Percentiles rank a stretch among this genome's conserved stretches.
phyloP scores from a whole-genome alignment of 23 red algal species.

The Gracilaria gracilis region DNA sequence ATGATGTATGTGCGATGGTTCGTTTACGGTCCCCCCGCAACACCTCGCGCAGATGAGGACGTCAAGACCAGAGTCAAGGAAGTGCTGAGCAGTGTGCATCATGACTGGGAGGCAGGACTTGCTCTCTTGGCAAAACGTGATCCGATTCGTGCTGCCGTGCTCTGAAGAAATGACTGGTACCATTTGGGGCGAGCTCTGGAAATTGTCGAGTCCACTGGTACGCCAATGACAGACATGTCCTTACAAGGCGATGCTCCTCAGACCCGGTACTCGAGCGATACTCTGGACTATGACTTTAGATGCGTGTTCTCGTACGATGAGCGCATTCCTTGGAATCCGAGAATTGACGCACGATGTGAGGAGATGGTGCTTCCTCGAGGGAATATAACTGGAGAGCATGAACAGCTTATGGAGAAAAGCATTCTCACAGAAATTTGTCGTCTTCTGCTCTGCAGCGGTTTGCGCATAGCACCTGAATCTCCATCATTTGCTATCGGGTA shows the following conservation, averaged over 20 bases:
- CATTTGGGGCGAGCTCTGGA: slow-evolving; percentile 85
- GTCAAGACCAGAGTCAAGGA: slow-evolving; percentile 41
- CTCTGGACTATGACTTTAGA: slow-evolving; percentile 79
- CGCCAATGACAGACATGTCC: slow-evolving; percentile 77
- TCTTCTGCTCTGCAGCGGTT: slow-evolving; percentile 1
- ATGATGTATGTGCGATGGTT: slow-evolving; percentile 98
- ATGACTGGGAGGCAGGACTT: slow-evolving; percentile 78
- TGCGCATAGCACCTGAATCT: slow-evolving; percentile 25
- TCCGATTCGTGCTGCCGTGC: slow-evolving; percentile 67
- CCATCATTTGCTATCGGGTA: slow-evolving; percentile 91
- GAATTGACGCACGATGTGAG: slow-evolving; percentile 92
- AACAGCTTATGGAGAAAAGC: neutral
- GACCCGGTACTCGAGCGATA: neutral
- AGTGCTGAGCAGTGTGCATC: slow-evolving; percentile 35
- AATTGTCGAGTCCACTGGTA: slow-evolving; percentile 70
- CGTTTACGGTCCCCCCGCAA: slow-evolving; percentile 78
- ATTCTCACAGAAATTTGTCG: slow-evolving; percentile 66
- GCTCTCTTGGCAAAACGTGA: slow-evolving; percentile 61
- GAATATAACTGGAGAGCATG: neutral
- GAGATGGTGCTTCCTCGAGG: slow-evolving; percentile 65
- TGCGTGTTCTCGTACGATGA: slow-evolving; percentile 86
- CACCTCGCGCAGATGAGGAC: slow-evolving; percentile 13
- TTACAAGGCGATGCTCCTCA: slow-evolving; percentile 72
- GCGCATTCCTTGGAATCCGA: slow-evolving; percentile 59
- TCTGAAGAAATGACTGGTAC: slow-evolving; percentile 95